Evolutionary conservation across 345 rosid genomes (phyloP).

Genomic region (Microthlaspi erraticum): DNA sequence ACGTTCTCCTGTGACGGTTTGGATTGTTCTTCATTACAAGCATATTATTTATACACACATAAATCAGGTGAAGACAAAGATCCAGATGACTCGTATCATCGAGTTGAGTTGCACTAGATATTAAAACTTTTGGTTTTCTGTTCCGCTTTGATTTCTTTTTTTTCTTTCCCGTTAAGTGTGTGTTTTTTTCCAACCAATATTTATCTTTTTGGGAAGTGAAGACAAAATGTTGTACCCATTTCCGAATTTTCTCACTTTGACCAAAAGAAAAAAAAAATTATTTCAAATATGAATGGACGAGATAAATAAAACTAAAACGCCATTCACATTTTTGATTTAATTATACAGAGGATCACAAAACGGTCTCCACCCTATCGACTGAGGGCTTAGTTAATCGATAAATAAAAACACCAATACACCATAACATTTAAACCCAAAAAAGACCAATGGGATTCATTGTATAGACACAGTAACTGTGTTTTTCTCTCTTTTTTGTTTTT

Average conservation of each 20-base stretch:
- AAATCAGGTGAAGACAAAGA: not conserved
- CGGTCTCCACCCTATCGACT: not conserved
- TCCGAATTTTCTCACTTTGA: not conserved
- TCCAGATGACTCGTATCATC: not conserved
- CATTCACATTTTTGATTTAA: constrained; percentile 4
- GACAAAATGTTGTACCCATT: not conserved
- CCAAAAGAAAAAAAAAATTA: not conserved
- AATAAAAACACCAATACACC: constrained; percentile 21
- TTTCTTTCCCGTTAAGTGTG: too few species aligned
- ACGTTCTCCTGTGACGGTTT: not conserved
- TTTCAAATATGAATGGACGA: not conserved
- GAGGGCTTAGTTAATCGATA: constrained; percentile 1
- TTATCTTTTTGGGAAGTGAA: too few species aligned
- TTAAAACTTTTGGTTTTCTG: constrained; percentile 21
- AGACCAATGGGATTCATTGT: constrained; percentile 25
- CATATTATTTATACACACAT: not conserved
- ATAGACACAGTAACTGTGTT: constrained; percentile 41
- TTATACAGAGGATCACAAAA: not conserved
- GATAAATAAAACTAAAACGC: not conserved
- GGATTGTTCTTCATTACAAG: not conserved
- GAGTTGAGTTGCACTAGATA: not conserved
- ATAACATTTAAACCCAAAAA: constrained; percentile 18
- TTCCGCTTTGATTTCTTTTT: constrained; percentile 17
- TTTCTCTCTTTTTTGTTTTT: constrained; percentile 34
- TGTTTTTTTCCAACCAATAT: too few species aligned